Percentiles rank a stretch among this genome's conserved stretches.
phyloP scores from a whole-genome alignment of 306 rosid genomes.

The Urtica urens region DNA sequence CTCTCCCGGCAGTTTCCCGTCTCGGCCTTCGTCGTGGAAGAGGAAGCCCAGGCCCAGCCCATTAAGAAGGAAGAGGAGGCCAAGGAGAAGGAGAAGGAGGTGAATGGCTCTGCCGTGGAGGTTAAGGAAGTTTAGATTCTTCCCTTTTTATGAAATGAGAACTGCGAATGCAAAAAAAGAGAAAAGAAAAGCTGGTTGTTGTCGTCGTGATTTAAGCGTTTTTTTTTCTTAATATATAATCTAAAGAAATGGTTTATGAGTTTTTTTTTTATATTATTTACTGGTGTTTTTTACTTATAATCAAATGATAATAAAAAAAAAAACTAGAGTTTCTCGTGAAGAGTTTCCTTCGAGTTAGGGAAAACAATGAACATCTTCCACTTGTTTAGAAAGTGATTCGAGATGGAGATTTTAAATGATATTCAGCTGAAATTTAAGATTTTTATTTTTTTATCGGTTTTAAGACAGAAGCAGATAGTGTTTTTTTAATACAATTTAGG shows the following conservation, averaged over 20 bases:
- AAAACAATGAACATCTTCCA: no score
- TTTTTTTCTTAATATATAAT: no score
- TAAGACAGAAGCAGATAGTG: no score
- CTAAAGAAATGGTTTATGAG: neutral
- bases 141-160: no score
- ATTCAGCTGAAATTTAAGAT: no score
- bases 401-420: no score
- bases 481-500: no score
- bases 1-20: slow-evolving; percentile 44
- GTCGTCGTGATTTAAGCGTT: no score
- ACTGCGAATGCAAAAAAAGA: no score
- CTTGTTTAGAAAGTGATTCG: no score
- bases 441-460: no score
- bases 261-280: neutral
- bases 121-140: slow-evolving; percentile 30
- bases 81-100: neutral
- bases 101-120: slow-evolving; percentile 12
- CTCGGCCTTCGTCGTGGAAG: slow-evolving; percentile 52
- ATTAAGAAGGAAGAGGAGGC: slow-evolving; percentile 14
- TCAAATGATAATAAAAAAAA: slow-evolving; percentile 5
- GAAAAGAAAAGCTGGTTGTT: no score
- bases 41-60: slow-evolving; percentile 10
- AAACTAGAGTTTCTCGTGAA: neutral
- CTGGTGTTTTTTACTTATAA: neutral
- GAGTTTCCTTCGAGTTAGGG: neutral